Conservation (phyloP, 495 filamentous ascomycete genomes). For the Penicillium pancosmium region DNA sequence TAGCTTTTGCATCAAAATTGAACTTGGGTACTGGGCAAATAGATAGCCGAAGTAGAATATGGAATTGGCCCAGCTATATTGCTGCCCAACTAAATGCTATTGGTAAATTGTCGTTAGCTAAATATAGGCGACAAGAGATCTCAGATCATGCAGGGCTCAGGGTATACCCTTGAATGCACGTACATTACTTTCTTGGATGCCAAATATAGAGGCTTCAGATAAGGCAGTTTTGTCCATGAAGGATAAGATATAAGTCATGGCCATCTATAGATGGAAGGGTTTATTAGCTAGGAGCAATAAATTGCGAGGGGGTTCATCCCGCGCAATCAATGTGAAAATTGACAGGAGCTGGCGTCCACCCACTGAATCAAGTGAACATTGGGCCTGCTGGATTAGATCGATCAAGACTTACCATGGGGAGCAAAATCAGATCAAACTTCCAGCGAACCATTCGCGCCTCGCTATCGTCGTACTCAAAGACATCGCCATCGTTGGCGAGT, state of each 20-base stretch:
- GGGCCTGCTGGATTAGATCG: too few species aligned
- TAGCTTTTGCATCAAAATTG: slow-evolving; percentile 47
- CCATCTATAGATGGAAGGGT: not conserved
- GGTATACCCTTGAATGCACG: slow-evolving; percentile 1
- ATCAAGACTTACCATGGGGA: slow-evolving; percentile 16
- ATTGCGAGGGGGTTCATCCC: too few species aligned
- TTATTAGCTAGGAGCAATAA: not conserved
- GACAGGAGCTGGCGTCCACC: too few species aligned
- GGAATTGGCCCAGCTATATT: slow-evolving; percentile 41
- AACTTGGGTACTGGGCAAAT: slow-evolving; percentile 47
- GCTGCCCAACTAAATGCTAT: slow-evolving; percentile 30
- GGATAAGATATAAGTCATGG: slow-evolving; percentile 13
- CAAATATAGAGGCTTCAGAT: slow-evolving; percentile 22
- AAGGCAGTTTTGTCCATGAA: slow-evolving; percentile 21
- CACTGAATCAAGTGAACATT: too few species aligned
- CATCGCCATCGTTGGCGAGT: not conserved
- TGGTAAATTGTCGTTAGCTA: slow-evolving; percentile 18
- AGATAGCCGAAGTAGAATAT: slow-evolving; percentile 48
- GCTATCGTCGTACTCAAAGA: slow-evolving; percentile 4
- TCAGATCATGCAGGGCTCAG: too few species aligned
- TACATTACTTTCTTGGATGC: slow-evolving; percentile 30
- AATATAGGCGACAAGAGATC: too few species aligned
- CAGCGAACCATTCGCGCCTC: slow-evolving; percentile 13
- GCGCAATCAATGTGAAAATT: too few species aligned
- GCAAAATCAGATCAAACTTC: slow-evolving; percentile 22